Conservation (phyloP, 257 asterid genomes). For the Solanum verrucosum region DNA sequence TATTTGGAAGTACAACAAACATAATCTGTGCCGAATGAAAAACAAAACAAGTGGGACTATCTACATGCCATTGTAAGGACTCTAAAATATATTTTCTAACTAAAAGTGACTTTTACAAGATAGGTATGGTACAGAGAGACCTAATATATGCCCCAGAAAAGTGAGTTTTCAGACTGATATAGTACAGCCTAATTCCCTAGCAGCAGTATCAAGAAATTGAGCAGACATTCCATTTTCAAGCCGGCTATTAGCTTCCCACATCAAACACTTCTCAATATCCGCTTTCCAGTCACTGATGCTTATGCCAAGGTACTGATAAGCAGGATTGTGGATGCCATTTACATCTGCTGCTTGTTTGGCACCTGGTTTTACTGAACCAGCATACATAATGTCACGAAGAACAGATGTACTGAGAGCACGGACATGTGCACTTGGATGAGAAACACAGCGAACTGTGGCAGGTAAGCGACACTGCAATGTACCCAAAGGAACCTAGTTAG, state of each 20-base stretch:
- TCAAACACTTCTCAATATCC: slow-evolving; percentile 70
- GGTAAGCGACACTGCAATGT: slow-evolving; percentile 81
- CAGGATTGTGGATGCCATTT: slow-evolving; percentile 29
- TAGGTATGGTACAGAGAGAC: slow-evolving; percentile 55
- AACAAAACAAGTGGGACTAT: background rate
- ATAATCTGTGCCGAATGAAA: background rate
- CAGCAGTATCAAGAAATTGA: slow-evolving; percentile 65
- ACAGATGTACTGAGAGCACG: slow-evolving; percentile 96
- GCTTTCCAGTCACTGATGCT: slow-evolving; percentile 58
- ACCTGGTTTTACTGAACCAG: slow-evolving; percentile 38
- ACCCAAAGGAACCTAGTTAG: slow-evolving; percentile 1
- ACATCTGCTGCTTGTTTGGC: slow-evolving; percentile 19
- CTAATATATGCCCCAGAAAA: background rate
- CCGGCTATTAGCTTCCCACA: slow-evolving; percentile 90
- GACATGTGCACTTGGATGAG: slow-evolving; percentile 94
- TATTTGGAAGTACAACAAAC: background rate
- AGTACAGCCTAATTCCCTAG: slow-evolving; percentile 80
- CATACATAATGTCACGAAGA: slow-evolving; percentile 73
- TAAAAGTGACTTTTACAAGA: slow-evolving; percentile 75
- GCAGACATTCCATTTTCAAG: slow-evolving; percentile 67
- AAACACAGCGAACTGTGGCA: slow-evolving; percentile 85
- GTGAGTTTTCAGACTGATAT: slow-evolving; percentile 36
- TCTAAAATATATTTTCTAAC: background rate
- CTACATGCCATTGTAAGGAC: background rate
- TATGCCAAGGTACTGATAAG: slow-evolving; percentile 37